Evolutionary conservation across 2,329 filamentous ascomycete genomes (phyloP).

Genomic region (Leptodontidium sp.): DNA sequence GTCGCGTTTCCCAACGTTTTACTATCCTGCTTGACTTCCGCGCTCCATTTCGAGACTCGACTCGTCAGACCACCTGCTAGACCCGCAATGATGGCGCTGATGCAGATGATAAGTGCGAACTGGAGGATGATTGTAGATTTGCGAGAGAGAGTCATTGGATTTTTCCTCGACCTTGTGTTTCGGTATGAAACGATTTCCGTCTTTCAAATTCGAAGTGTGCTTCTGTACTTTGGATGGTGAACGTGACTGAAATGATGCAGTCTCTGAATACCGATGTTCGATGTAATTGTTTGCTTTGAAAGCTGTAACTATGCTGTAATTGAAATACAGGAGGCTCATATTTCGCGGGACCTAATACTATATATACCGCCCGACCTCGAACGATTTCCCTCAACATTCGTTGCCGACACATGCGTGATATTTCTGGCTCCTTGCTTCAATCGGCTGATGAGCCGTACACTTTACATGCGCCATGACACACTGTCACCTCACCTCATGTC

Average conservation of each 20-base stretch:
- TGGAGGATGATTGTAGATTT: conserved; percentile 7
- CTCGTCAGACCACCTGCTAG: conserved; percentile 22
- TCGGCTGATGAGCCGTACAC: not conserved
- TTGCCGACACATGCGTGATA: not conserved
- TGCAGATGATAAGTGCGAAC: conserved; percentile 21
- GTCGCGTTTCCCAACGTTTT: not conserved
- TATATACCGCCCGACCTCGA: too few species aligned
- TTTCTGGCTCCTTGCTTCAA: not conserved
- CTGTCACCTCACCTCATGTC: not conserved
- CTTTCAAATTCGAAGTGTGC: too few species aligned
- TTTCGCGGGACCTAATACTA: too few species aligned
- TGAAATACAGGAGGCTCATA: not conserved
- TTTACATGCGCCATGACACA: not conserved
- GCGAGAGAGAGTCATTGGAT: not conserved
- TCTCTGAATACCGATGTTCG: too few species aligned
- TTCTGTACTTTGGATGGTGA: too few species aligned
- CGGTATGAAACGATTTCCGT: not conserved
- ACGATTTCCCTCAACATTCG: too few species aligned
- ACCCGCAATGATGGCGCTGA: conserved; percentile 22
- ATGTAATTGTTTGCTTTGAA: too few species aligned
- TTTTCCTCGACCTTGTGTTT: not conserved
- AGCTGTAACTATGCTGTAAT: not conserved
- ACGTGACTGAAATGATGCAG: too few species aligned
- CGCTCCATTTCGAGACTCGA: conserved; percentile 5
- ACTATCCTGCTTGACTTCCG: not conserved